Evolutionary conservation across 768 basidiomycete genomes (phyloP).

Genomic region (Leccinum broughii): DNA sequence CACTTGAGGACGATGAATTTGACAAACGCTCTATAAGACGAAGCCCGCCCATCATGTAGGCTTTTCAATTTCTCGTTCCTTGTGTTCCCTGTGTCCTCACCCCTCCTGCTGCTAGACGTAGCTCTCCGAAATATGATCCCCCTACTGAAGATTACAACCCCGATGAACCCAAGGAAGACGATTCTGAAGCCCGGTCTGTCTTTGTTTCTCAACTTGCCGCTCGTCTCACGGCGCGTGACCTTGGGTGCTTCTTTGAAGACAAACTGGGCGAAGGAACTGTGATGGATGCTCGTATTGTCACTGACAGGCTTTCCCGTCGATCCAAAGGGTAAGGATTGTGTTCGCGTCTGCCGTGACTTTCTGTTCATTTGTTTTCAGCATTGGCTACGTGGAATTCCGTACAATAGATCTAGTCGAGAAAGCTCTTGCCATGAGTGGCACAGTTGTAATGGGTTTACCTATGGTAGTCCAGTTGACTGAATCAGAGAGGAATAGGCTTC

Average conservation of each 20-base stretch:
- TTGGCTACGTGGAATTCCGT: conserved; percentile 97
- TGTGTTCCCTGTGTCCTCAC: conserved; percentile 4
- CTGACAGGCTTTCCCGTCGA: conserved; percentile 89
- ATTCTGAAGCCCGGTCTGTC: conserved; percentile 97
- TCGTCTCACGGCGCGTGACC: conserved; percentile 92
- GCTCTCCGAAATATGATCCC: conserved; percentile 70
- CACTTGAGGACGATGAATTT: conserved; percentile 35
- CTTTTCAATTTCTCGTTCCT: conserved; percentile 13
- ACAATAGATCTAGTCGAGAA: conserved; percentile 88
- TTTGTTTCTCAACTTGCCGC: conserved; percentile 99
- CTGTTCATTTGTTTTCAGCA: conserved; percentile 49
- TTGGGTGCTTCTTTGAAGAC: conserved; percentile 99
- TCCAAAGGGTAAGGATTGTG: conserved; percentile 84
- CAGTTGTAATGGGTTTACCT: conserved; percentile 97
- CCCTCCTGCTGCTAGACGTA: conserved; percentile 46
- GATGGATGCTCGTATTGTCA: conserved; percentile 94
- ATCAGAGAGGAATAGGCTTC: conserved; percentile 89
- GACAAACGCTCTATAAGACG: conserved; percentile 36
- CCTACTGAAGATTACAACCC: conserved; percentile 72
- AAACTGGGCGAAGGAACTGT: conserved; percentile 92
- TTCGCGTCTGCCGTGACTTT: not conserved
- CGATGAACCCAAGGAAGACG: conserved; percentile 91
- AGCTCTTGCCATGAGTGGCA: conserved; percentile 87
- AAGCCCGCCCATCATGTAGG: conserved; percentile 48
- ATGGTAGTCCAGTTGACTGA: conserved; percentile 97